Percentiles rank a stretch among this genome's conserved stretches.
phyloP scores from a whole-genome alignment of 2,329 filamentous ascomycete species.

The Botrytis paeoniae region DNA sequence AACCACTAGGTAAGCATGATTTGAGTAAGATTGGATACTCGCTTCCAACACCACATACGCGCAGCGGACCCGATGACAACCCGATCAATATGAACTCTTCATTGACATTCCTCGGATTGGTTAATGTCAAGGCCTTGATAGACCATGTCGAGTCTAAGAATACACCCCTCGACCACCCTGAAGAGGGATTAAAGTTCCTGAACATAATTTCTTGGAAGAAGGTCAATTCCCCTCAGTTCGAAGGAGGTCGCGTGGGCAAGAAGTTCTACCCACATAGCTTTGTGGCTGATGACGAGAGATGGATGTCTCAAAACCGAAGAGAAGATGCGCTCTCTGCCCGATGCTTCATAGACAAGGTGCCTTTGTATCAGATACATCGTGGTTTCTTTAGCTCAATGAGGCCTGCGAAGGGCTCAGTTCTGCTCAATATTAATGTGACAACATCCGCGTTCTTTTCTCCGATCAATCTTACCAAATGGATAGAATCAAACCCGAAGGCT shows the following conservation, averaged over 20 bases:
- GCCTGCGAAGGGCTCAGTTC: slow-evolving; percentile 17
- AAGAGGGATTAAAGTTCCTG: slow-evolving; percentile 13
- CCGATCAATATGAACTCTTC: neutral
- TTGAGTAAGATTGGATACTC: neutral
- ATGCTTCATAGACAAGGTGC: too few species aligned
- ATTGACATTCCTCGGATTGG: neutral
- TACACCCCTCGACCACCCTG: neutral
- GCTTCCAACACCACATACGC: neutral
- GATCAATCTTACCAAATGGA: neutral
- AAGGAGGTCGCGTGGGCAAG: slow-evolving; percentile 18
- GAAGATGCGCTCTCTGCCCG: too few species aligned
- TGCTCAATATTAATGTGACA: slow-evolving; percentile 23
- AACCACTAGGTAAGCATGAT: neutral
- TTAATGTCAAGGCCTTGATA: neutral
- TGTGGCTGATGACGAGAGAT: neutral
- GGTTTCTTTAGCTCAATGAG: slow-evolving; percentile 24
- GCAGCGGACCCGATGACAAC: neutral
- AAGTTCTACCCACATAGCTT: slow-evolving; percentile 18
- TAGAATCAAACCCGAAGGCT: neutral
- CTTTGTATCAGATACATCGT: slow-evolving; percentile 4
- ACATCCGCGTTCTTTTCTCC: slow-evolving; percentile 12
- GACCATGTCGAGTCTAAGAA: neutral
- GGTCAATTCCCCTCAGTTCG: neutral
- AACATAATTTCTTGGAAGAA: slow-evolving; percentile 26
- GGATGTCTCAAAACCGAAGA: too few species aligned